phyloP scores from a whole-genome alignment of 2,329 filamentous ascomycete genomes.

The Diaporthe vaccinii region DNA sequence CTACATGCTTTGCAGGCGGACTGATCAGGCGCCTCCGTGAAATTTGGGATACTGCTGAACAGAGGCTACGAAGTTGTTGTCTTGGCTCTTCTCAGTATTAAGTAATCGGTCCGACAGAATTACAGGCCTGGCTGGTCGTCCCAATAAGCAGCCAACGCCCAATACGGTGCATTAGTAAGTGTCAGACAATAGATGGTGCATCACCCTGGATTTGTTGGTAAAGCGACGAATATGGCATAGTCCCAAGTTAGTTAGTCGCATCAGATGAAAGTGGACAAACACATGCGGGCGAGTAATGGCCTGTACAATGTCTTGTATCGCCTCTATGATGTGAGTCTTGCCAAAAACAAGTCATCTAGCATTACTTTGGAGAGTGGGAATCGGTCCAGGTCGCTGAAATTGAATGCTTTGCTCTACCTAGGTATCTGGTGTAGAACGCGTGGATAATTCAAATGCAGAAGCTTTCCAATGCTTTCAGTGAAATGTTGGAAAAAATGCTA shows the following conservation, averaged over 20 bases:
- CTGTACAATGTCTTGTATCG: background rate
- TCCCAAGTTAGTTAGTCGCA: background rate
- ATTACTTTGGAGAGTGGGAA: background rate
- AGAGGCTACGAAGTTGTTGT: background rate
- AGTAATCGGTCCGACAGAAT: background rate
- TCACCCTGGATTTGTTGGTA: background rate
- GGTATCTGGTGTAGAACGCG: background rate
- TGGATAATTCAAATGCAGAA: background rate
- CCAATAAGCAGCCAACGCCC: too few relatives aligned
- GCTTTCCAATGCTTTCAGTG: background rate
- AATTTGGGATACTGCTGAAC: background rate
- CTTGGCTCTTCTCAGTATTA: background rate
- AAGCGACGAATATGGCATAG: background rate
- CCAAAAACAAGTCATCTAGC: background rate
- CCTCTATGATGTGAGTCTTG: background rate
- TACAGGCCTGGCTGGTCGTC: background rate
- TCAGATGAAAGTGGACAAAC: background rate
- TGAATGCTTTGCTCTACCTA: background rate
- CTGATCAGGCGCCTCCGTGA: background rate
- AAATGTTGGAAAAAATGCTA: background rate
- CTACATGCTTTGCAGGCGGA: background rate
- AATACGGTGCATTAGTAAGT: too few relatives aligned
- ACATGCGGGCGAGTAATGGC: background rate
- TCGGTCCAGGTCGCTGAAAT: background rate
- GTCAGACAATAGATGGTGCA: too few relatives aligned